These are phyloP conservation scores for Cokeromyces recurvatus DNA, from an alignment of 371 early-diverging fungal genomes.

Conservation along the genomic window DNA sequence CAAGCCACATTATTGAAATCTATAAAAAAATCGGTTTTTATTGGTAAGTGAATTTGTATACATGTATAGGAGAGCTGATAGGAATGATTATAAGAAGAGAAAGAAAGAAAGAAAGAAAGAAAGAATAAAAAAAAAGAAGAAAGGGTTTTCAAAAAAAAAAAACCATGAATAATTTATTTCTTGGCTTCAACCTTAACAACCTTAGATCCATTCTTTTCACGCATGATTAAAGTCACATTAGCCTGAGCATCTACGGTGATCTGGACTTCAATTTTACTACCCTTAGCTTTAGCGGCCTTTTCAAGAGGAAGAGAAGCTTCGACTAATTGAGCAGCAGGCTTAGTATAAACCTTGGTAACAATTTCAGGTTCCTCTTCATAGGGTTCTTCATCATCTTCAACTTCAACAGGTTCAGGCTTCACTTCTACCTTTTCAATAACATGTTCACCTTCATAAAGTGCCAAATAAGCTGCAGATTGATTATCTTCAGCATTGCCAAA, in stretches of 20 bases:
- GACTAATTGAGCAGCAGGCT: constrained; percentile 52
- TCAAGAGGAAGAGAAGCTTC: constrained; percentile 56
- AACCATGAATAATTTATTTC: constrained; percentile 23
- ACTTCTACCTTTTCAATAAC: constrained; percentile 57
- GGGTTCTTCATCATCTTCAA: constrained; percentile 52
- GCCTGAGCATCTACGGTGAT: constrained; percentile 51
- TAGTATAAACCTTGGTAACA: constrained; percentile 42
- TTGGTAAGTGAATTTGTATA: neutral
- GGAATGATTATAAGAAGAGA: neutral
- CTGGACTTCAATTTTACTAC: constrained; percentile 55
- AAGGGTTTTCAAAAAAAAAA: too few species aligned
- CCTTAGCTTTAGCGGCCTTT: constrained; percentile 44
- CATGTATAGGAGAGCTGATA: neutral
- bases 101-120: neutral
- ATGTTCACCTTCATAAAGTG: constrained; percentile 78
- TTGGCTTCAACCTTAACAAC: constrained; percentile 45
- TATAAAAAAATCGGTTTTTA: too few species aligned
- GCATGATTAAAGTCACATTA: constrained; percentile 49
- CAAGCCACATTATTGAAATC: neutral
- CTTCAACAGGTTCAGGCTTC: constrained; percentile 42
- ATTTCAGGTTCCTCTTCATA: constrained; percentile 49
- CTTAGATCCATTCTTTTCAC: constrained; percentile 57
- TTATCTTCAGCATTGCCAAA: constrained; percentile 63
- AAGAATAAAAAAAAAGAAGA: neutral
- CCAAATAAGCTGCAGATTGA: constrained; percentile 75